Evolutionary conservation across 306 rosid species (phyloP).

Genomic region (Prunus persica): Prunus_persica_NCBIv2 NC_034012.1:14084501-14085000

Average conservation of each 20-base stretch:
- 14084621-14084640: conserved; percentile 8
- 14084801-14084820: no score
- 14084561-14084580: not conserved
- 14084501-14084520: not conserved
- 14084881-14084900: not conserved
- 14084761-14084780: not conserved
- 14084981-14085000: not conserved
- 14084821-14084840: no score
- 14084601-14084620: conserved; percentile 17
- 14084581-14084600: conserved; percentile 29
- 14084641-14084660: conserved; percentile 7
- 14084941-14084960: not conserved
- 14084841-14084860: not conserved
- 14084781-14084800: not conserved
- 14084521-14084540: not conserved
- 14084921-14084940: not conserved
- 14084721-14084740: not conserved
- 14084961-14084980: not conserved
- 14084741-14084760: not conserved
- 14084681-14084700: not conserved
- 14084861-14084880: not conserved
- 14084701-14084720: not conserved
- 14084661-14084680: conserved; percentile 34
- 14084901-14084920: not conserved
- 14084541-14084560: not conserved